A percentile compares a stretch with the other conserved stretches of the same genome.
phyloP scores from a whole-genome alignment of 352 stramenopile genomes.

The Globisporangium camurandrum region DNA sequence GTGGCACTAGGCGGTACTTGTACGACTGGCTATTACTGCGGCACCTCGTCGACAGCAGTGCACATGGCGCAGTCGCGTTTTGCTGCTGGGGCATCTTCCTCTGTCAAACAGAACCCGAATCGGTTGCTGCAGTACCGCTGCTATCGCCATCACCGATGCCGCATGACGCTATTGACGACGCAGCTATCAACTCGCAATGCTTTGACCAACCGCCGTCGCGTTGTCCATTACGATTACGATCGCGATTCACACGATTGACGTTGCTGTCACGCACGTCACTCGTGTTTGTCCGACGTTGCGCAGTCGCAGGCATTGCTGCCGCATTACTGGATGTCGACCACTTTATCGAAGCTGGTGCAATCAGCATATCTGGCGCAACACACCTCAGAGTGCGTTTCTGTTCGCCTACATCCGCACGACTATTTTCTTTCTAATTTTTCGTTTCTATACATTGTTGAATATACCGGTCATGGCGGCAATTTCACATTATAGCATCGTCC shows the following conservation, averaged over 20 bases:
- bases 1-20: slow-evolving; percentile 18
- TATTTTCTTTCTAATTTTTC: too few species aligned
- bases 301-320: slow-evolving; percentile 29
- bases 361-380: slow-evolving; percentile 48
- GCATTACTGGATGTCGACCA: slow-evolving; percentile 61
- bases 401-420: neutral
- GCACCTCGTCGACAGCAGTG: slow-evolving; percentile 54
- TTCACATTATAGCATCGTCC: slow-evolving; percentile 20
- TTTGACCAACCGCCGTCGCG: neutral
- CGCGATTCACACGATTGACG: too few species aligned
- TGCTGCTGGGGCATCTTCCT: slow-evolving; percentile 59
- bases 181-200: too few species aligned
- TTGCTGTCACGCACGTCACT: too few species aligned
- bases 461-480: neutral
- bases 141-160: too few species aligned
- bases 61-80: slow-evolving; percentile 45
- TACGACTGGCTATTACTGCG: slow-evolving; percentile 32
- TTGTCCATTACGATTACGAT: too few species aligned
- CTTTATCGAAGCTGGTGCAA: slow-evolving; percentile 54
- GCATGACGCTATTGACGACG: too few species aligned
- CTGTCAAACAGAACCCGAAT: slow-evolving; percentile 27
- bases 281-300: slow-evolving; percentile 29
- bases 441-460: neutral
- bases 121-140: too few species aligned
- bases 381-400: slow-evolving; percentile 25